Conservation (phyloP, 495 filamentous ascomycete genomes). For the Pseudoneurospora amorphoporcata region DNA sequence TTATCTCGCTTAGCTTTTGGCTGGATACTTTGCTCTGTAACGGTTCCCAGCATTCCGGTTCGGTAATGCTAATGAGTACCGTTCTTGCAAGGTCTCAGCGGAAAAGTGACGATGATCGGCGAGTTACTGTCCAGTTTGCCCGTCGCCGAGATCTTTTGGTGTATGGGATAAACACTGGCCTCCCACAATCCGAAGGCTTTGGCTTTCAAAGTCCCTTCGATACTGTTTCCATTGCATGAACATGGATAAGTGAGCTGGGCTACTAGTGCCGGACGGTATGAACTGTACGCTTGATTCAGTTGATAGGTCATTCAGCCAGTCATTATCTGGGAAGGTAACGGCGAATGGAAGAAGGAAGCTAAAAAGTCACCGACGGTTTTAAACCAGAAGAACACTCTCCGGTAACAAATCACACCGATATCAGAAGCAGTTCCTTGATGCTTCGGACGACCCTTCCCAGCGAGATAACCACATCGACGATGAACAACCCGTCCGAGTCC, state of each 20-base stretch:
- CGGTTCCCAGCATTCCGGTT: not conserved
- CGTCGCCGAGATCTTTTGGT: not conserved
- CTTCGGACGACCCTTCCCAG: not conserved
- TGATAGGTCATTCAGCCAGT: not conserved
- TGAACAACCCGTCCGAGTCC: not conserved
- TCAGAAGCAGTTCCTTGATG: not conserved
- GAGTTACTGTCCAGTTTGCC: not conserved
- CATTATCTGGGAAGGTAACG: not conserved
- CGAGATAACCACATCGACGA: not conserved
- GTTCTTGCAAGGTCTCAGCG: not conserved
- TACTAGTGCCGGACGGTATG: not conserved
- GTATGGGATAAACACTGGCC: not conserved
- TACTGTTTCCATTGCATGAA: not conserved
- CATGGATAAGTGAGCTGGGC: not conserved
- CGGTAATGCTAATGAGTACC: not conserved
- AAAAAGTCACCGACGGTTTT: not conserved
- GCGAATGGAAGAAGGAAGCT: not conserved
- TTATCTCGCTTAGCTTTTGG: not conserved
- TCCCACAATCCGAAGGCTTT: not conserved
- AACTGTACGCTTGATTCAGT: not conserved
- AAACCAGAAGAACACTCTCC: not conserved
- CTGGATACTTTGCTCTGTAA: not conserved
- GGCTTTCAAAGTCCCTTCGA: not conserved
- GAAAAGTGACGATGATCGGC: not conserved
- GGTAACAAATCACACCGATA: not conserved